phyloP scores from a whole-genome alignment of 768 basidiomycete species.

The Exsudoporus frostii region DNA sequence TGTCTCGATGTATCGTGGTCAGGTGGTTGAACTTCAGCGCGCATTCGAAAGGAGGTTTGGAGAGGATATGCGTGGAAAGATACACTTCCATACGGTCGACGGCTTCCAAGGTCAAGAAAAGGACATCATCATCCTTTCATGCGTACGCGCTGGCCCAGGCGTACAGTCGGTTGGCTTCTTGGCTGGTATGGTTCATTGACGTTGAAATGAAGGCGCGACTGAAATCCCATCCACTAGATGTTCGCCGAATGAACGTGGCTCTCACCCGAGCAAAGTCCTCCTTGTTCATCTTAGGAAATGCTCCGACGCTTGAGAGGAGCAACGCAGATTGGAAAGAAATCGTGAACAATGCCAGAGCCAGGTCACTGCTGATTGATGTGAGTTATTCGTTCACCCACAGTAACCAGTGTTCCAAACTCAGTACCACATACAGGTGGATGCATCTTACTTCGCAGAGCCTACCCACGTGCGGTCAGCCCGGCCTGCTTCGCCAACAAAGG shows the following conservation, averaged over 20 bases:
- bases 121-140: slow-evolving; percentile 95
- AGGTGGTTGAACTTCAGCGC: slow-evolving; percentile 70
- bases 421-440: slow-evolving; percentile 29
- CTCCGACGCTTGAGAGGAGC: slow-evolving; percentile 83
- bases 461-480: slow-evolving; percentile 11
- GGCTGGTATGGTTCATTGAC: slow-evolving; percentile 46
- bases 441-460: slow-evolving; percentile 38
- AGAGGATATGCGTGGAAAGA: slow-evolving; percentile 56
- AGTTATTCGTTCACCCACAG: background rate
- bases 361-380: slow-evolving; percentile 65
- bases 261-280: slow-evolving; percentile 95
- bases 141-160: slow-evolving; percentile 91
- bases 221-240: slow-evolving; percentile 40
- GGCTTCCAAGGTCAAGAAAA: slow-evolving; percentile 99
- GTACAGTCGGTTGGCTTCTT: slow-evolving; percentile 84
- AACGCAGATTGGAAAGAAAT: slow-evolving; percentile 78
- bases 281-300: slow-evolving; percentile 89
- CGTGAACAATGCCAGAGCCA: slow-evolving; percentile 67
- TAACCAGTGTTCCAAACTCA: background rate
- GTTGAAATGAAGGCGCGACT: background rate
- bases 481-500: slow-evolving; percentile 20
- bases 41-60: slow-evolving; percentile 75
- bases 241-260: slow-evolving; percentile 97
- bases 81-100: slow-evolving; percentile 97
- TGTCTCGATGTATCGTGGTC: slow-evolving; percentile 94